Evolutionary conservation across 768 basidiomycete species (phyloP), one percentile per base, ranked within the genome.

Genomic region (Dictyophora rubrovolvata): DNA sequence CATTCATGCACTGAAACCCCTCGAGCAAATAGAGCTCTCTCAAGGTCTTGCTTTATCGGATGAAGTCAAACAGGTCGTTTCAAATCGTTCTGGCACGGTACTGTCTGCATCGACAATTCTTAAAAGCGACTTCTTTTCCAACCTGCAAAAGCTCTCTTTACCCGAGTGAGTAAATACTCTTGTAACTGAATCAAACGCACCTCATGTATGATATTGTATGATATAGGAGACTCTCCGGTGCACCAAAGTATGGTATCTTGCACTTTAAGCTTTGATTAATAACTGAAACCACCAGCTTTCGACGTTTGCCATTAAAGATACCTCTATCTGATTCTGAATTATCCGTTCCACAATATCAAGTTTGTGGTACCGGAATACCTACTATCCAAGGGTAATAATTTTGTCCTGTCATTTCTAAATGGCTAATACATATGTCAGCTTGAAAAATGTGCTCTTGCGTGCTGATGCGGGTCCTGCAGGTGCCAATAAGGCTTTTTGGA

Each of bases 301-400:
- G 65, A 79, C 79, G 3, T 72, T 88, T 12, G 68, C 70, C 4
- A 59, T 68, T 11, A 73, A 71, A 48, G 65, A 65, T 5, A 64
- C 42, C 16, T 1, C 46, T 23, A 37, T 23, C 68, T 1, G 72
- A 79, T 47, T 77, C 79, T 55, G 65, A 69, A n/a, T n/a, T 9
- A n/a, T 14, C 42, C 2, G 68, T 75, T 14, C 73, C 78, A 52
- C 77, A 74, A 11, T 84, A 83, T 68, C 82, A 81, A 81, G 80
- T 90, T 16, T 89, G 87, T 58, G 89, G 89, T 72, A 88, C 88
- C 86, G 94, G 94, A 16, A 98, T 98, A 94, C 95, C 95, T 3
- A 94, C 92, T 1, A 84, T 87, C 1, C 83, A 91, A 66, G 95
- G 95, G 85, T 88, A 64, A 63, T 7, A 28, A 70, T 57, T 68